Conservation (phyloP, 1,284 basidiomycete species). For the Inonotus hispidus region DNA sequence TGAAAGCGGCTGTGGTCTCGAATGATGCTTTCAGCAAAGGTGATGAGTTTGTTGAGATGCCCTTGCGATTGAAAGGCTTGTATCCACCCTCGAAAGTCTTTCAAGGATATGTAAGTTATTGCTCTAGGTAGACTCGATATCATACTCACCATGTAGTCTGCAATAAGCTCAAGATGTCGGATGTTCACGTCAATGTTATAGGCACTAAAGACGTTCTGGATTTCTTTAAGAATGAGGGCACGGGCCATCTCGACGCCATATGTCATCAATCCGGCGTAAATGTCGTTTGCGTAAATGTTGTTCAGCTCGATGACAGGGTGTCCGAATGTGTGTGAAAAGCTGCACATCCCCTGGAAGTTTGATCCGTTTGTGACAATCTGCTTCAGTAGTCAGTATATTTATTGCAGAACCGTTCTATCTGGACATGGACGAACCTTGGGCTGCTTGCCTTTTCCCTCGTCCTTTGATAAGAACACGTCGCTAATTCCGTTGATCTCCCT, state of each 20-base stretch:
- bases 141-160: slow-evolving; percentile 90
- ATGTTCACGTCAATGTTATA: slow-evolving; percentile 97
- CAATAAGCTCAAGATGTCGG: slow-evolving; percentile 94
- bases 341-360: slow-evolving; percentile 91
- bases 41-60: slow-evolving; percentile 87
- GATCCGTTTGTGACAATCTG: slow-evolving; percentile 85
- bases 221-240: slow-evolving; percentile 85
- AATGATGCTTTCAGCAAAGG: slow-evolving; percentile 96
- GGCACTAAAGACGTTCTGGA: slow-evolving; percentile 90
- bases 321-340: slow-evolving; percentile 61
- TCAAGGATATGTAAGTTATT: background rate
- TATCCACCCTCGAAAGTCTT: slow-evolving; percentile 97
- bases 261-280: slow-evolving; percentile 86
- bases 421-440: slow-evolving; percentile 41
- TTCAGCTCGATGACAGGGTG: slow-evolving; percentile 77
- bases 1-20: slow-evolving; percentile 94
- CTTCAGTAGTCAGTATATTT: slow-evolving; percentile 7
- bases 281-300: slow-evolving; percentile 91
- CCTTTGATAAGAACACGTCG: slow-evolving; percentile 73
- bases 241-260: slow-evolving; percentile 99
- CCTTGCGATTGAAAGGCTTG: slow-evolving; percentile 96
- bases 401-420: slow-evolving; percentile 1
- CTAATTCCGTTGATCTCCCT: slow-evolving; percentile 86
- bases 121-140: background rate
- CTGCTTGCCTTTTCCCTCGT: slow-evolving; percentile 39